Base-by-base conservation (phyloP, 495 filamentous ascomycete species). In the Penicillium riverlandense region DNA sequence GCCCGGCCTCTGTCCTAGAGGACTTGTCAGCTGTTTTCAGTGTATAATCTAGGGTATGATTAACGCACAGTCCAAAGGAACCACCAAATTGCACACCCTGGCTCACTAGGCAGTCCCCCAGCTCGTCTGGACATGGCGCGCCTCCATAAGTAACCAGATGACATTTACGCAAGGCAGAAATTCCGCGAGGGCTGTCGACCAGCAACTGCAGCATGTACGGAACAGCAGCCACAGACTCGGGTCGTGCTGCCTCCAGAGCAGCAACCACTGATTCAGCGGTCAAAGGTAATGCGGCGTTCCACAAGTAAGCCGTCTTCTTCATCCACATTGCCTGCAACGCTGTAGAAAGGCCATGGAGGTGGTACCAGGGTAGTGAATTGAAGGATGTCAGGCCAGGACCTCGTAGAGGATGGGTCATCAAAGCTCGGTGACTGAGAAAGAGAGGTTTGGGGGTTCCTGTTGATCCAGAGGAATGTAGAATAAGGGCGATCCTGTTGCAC, bases 361-460 rank as follows among this genome's bases (percentile, higher is more conserved):
- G 77, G 38, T 72, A 81, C 58, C 77, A 72, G 0, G 79, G 79
- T 0, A 81, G 64, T 0, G 76, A 69, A 36, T 70, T 71, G 52
- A 82, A 78, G 0, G 73, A 72, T 9, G 67, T 75, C 12, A 75
- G 42, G 0, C 57, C 62, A 29, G 49, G 61, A 11, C 47, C 62
- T 46, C 48, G 58, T 41, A 55, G 56, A 15, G 45, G 59, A 45
- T 54, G 69, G 16, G 52, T 74, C 67, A 66, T 69, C 42, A 59
- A 62, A 1, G 64, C 63, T 35, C 55, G 52, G 38, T 74, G 64
- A 14, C 59, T 63, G 13, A 71, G 55, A 39, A 53, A 62, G 1
- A 77, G 47, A 1, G 78, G 74, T 46, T 83, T 82, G 0, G 78
- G 78, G 8, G 68, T 65, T 0, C 79, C 77, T 1, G 77, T 83